A percentile compares a stretch with the other conserved stretches of the same genome.
Conservation (phyloP, 2,329 filamentous ascomycete genomes). For the Leptographium lundbergii region DNA sequence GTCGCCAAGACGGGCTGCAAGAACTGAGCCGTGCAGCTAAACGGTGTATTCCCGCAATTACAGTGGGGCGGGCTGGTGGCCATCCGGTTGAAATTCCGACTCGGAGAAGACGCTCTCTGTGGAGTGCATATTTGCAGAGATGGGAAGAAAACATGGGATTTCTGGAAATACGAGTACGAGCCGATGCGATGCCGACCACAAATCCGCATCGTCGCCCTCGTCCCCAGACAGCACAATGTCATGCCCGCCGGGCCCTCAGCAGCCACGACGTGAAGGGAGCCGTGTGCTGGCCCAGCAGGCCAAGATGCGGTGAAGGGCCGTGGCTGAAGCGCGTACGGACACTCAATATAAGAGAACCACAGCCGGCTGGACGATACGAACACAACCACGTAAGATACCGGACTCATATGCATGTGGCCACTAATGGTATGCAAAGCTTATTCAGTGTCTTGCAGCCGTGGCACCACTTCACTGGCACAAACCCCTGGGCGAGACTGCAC, state of each 20-base stretch:
- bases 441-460: neutral
- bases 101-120: neutral
- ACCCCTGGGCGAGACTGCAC: neutral
- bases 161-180: too few relatives aligned
- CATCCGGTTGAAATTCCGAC: neutral
- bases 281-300: neutral
- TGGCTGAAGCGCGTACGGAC: neutral
- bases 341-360: neutral
- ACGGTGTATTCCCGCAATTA: neutral
- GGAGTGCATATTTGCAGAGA: too few relatives aligned
- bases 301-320: neutral
- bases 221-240: too few relatives aligned
- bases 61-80: neutral
- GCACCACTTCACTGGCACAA: neutral
- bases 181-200: too few relatives aligned
- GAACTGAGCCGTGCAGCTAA: neutral
- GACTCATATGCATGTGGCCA: neutral
- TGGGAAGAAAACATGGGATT: too few relatives aligned
- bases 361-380: neutral
- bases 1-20: neutral
- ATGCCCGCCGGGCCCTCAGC: too few relatives aligned
- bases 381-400: neutral
- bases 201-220: too few relatives aligned
- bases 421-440: neutral
- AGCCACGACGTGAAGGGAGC: too few relatives aligned